Base-by-base conservation (phyloP, 305 asterid species). In the Fraxinus nigra region DNA sequence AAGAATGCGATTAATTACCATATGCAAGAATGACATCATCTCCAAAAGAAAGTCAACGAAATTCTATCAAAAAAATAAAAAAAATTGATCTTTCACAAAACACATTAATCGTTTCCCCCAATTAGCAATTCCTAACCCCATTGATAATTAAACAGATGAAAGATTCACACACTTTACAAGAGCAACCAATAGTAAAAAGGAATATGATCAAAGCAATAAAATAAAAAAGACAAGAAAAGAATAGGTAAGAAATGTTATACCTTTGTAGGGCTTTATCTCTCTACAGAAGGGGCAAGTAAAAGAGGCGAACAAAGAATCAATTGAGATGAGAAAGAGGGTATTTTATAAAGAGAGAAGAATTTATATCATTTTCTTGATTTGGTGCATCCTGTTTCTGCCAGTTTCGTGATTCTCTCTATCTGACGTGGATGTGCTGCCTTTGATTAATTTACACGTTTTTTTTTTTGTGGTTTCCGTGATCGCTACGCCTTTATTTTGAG, bases 341-440 rank as follows among this genome's bases (percentile, higher is more conserved):
- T 86, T 67, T 88, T 28, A 88, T 86, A 86, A 74, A n/a, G 16
- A 34, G 26, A 43, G 67, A 40, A 11, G 8, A 14, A 46, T 20
- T 37, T 73, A 30, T 54, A 38, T 80, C 70, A 26, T 24, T 87
- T 63, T 51, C n/a, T 72, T 63, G 61, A 59, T 77, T 78, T n/a
- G 13, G n/a, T 69, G 3, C 61, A 7, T 63, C 72, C 33, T 26
- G 22, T 59, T 24, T n/a, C 32, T 61, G 32, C 72, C 33, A 9
- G n/a, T 65, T 10, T 24, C 35, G 16, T 11, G 72, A 63, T 1
- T 35, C 26, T 24, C 26, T 56, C 26, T 5, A 5, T 56, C 26
- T 61, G 72, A 20, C 33, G 72, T 61, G 30, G 33, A 61, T 43
- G 51, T 11, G 51, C 51, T 2, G 51, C 51, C 16, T 38, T 37